Percentiles rank a stretch among this genome's conserved stretches.
phyloP scores from a whole-genome alignment of 768 basidiomycete genomes.

The Agrocybe pediades region DNA sequence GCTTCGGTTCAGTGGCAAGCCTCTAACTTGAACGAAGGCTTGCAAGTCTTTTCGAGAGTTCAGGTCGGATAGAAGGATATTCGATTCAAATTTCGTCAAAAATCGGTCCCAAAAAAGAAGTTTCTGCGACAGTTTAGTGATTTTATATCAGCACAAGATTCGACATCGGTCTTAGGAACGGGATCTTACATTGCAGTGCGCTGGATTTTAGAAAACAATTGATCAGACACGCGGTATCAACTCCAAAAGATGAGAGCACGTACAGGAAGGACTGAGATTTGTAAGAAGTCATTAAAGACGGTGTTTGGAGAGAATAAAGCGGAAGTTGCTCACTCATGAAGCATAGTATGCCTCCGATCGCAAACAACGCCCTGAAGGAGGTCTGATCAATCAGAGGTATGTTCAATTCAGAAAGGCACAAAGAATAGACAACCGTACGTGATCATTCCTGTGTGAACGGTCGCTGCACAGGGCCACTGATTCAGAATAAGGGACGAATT shows the following conservation, averaged over 20 bases:
- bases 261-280: conserved; percentile 35
- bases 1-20: too few species aligned
- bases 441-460: conserved; percentile 45
- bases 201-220: too few species aligned
- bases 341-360: conserved; percentile 42
- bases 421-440: too few species aligned
- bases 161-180: too few species aligned
- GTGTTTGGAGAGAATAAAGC: too few species aligned
- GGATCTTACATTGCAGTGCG: conserved; percentile 44
- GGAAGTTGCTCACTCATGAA: conserved; percentile 52
- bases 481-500: not conserved
- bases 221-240: too few species aligned
- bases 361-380: conserved; percentile 37
- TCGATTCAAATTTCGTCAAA: conserved; percentile 48
- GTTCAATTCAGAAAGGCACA: not conserved
- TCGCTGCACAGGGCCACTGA: too few species aligned
- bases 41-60: conserved; percentile 44
- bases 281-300: conserved; percentile 12
- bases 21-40: conserved; percentile 22
- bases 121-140: conserved; percentile 34
- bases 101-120: conserved; percentile 52
- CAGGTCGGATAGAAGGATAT: conserved; percentile 49
- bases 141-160: not conserved
- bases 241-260: not conserved
- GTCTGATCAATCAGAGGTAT: not conserved